A percentile compares a stretch with the other conserved stretches of the same genome.
Conservation (phyloP, 1,139 yeast species). For the Kurtzmaniella quercitrusa region DNA sequence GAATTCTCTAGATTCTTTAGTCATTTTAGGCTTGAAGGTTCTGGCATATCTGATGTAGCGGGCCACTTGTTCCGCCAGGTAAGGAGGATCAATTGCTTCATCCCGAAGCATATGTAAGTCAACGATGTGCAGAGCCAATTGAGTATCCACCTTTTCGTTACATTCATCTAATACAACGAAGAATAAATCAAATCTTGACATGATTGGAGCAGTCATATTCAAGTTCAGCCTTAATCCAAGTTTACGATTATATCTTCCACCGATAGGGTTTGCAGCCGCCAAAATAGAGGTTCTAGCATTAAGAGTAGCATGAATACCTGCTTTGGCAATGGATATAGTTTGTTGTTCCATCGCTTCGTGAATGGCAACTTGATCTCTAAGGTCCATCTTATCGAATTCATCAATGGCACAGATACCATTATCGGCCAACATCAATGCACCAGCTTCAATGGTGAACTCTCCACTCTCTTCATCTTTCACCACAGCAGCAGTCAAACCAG, state of each 20-base stretch:
- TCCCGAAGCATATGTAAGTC: conserved; percentile 90
- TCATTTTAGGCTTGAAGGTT: conserved; percentile 88
- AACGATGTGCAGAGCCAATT: conserved; percentile 88
- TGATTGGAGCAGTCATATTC: conserved; percentile 98
- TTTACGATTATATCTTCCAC: conserved; percentile 90
- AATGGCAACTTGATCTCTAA: conserved; percentile 94
- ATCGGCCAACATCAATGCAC: conserved; percentile 97
- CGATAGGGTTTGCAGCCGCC: conserved; percentile 97
- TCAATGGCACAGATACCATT: conserved; percentile 98
- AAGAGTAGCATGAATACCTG: conserved; percentile 96
- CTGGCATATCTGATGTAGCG: conserved; percentile 90
- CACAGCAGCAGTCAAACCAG: conserved; percentile 98
- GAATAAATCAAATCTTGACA: conserved; percentile 96
- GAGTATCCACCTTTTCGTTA: conserved; percentile 85
- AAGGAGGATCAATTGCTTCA: conserved; percentile 88
- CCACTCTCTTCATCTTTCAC: conserved; percentile 97
- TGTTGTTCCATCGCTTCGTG: conserved; percentile 99
- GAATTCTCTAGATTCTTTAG: conserved; percentile 73
- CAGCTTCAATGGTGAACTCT: conserved; percentile 96
- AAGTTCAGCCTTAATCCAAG: conserved; percentile 80
- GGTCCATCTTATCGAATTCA: conserved; percentile 97
- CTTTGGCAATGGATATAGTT: conserved; percentile 95
- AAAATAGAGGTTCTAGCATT: conserved; percentile 94
- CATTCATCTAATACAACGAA: conserved; percentile 95
- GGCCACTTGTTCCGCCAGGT: conserved; percentile 80